phyloP scores from a whole-genome alignment of 1,139 yeast genomes.

The Candida sojae region DNA sequence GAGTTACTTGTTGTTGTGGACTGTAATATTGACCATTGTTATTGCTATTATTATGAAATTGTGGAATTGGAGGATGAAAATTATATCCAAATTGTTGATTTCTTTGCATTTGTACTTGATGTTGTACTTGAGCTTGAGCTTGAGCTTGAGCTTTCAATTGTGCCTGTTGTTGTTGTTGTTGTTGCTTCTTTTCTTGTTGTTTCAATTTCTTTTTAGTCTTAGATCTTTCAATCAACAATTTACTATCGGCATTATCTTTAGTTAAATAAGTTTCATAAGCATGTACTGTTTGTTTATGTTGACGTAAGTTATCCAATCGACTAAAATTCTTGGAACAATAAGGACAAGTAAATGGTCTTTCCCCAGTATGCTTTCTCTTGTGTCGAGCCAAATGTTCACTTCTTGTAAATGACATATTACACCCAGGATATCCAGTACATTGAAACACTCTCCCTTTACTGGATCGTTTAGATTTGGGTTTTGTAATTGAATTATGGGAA shows the following conservation, averaged over 20 bases:
- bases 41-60: conserved; percentile 3
- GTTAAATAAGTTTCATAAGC: conserved; percentile 59
- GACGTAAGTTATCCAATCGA: conserved; percentile 84
- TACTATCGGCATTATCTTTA: conserved; percentile 13
- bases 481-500: conserved; percentile 12
- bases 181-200: conserved; percentile 10
- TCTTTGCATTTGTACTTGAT: conserved; percentile 8
- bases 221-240: conserved; percentile 8
- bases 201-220: conserved; percentile 12
- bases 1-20: background rate
- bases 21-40: conserved; percentile 6
- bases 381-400: conserved; percentile 92
- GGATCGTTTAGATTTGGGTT: conserved; percentile 35
- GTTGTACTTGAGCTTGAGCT: conserved; percentile 5
- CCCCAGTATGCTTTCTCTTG: conserved; percentile 92
- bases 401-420: conserved; percentile 85
- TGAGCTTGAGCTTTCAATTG: conserved; percentile 6
- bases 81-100: conserved; percentile 5
- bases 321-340: conserved; percentile 80
- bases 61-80: conserved; percentile 7
- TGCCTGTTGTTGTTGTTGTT: conserved; percentile 8
- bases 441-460: conserved; percentile 70
- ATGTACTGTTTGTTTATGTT: conserved; percentile 92
- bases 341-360: conserved; percentile 88
- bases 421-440: conserved; percentile 85